Evolutionary conservation across 2,329 filamentous ascomycete genomes (phyloP), one percentile per base, ranked within the genome.

Genomic region (Fonsecaea erecta): DNA sequence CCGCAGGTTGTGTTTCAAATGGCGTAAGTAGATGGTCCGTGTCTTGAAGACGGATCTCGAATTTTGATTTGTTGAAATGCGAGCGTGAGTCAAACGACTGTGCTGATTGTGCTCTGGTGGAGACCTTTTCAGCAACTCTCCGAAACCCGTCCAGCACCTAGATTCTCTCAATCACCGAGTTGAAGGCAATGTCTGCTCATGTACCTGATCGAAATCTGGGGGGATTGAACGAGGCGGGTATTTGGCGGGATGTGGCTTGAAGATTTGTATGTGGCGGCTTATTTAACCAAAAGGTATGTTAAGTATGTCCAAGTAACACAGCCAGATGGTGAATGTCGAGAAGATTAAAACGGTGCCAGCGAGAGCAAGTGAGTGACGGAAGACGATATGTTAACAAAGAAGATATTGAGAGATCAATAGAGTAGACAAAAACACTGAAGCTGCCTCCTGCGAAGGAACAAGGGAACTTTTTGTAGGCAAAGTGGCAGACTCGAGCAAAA

Each of bases 391-490:
- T 12, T 14, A 16, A 48, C 43, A 48, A 48, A 48, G 43, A 12
- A 48, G 11, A 26, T 48, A 16, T 24, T 9, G 6, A 26, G 18
- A 48, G 43, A 48, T 26, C 18, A 26, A 48, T 48, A 18, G 11
- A 48, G 5, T 48, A 24, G 28, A 48, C 21, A 48, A 48, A 48
- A 26, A 21, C 21, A 21, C 9, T 48, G 43, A 21, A 9, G 21
- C 18, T 16, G 43, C 26, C 5, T 18, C 43, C 34, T 2, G 14
- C n/a, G 28, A 53, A 28, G 52, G 52, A 18, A 53, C 28, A 53
- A 53, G 32, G 48, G 43, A 48, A 48, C 18, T 48, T 48, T 48
- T 48, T 48, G 43, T 26, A 48, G 43, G 43, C 18, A 24, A 21
- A 48, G 3, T 48, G 43, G 43, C 18, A 24, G 43, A 48, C 11